Evolutionary conservation across 768 basidiomycete genomes (phyloP).

Genomic region (Lentinus tigrinus): DNA sequence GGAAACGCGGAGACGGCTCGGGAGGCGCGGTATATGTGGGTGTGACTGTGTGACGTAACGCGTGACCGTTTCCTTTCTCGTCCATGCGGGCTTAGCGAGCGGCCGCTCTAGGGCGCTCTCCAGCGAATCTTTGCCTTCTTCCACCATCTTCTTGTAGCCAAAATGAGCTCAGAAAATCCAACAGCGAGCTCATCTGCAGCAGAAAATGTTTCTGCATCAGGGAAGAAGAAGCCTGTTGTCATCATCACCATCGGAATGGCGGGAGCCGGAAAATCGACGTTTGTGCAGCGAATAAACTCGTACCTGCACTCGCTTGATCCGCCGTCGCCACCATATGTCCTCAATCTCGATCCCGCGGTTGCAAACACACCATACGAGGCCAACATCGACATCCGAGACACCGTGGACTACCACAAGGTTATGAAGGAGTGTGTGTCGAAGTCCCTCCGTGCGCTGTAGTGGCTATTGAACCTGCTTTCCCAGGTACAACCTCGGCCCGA

Average conservation of each 20-base stretch:
- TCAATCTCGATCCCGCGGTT: constrained; percentile 98
- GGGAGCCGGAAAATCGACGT: constrained; percentile 95
- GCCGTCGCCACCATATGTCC: constrained; percentile 82
- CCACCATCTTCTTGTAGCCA: background rate
- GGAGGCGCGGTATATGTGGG: background rate
- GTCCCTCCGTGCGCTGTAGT: constrained; percentile 19
- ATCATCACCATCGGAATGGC: constrained; percentile 97
- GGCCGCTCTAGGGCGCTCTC: no score
- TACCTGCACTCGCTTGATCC: constrained; percentile 73
- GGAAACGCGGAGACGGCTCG: constrained; percentile 8
- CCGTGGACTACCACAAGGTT: constrained; percentile 95
- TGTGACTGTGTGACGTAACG: constrained; percentile 10
- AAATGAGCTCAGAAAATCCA: constrained; percentile 1
- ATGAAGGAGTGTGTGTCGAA: constrained; percentile 92
- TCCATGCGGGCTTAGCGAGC: background rate
- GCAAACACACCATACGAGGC: constrained; percentile 88
- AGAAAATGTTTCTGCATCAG: background rate
- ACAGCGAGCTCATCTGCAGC: constrained; percentile 3
- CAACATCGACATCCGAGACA: constrained; percentile 98
- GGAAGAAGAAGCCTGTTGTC: constrained; percentile 64
- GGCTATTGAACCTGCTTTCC: background rate
- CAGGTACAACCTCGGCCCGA: constrained; percentile 97
- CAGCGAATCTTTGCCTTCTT: background rate
- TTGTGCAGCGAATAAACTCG: constrained; percentile 93
- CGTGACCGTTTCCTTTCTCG: constrained; percentile 9